phyloP scores from a whole-genome alignment of 139 green algal species.

The Haematococcus lacustris region DNA sequence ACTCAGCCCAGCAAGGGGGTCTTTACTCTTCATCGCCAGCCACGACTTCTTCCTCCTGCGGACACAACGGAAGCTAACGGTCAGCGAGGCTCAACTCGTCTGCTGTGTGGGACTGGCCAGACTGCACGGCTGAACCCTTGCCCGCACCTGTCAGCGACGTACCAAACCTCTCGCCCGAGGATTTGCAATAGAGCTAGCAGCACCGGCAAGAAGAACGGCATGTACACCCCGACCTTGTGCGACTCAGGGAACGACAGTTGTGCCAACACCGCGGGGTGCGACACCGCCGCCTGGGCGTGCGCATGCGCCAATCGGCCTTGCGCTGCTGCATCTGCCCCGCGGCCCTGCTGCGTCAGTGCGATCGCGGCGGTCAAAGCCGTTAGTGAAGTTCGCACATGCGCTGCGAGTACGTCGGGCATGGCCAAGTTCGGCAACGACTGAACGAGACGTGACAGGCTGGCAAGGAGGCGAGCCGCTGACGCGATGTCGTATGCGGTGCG shows the following conservation, averaged over 20 bases:
- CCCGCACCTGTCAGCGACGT: too few relatives aligned
- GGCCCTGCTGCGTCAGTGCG: neutral
- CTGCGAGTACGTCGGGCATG: slow-evolving; percentile 43
- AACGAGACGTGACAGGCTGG: slow-evolving; percentile 26
- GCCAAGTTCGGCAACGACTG: slow-evolving; percentile 42
- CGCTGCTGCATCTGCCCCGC: slow-evolving; percentile 8
- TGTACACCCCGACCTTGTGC: slow-evolving; percentile 44
- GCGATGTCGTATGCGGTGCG: slow-evolving; percentile 13
- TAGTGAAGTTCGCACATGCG: slow-evolving; percentile 24
- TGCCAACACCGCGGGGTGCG: slow-evolving; percentile 46
- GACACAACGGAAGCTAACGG: too few relatives aligned
- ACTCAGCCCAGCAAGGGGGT: too few relatives aligned
- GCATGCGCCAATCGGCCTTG: slow-evolving; percentile 7
- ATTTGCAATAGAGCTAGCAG: slow-evolving; percentile 1
- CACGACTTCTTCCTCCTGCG: too few relatives aligned
- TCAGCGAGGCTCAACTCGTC: too few relatives aligned
- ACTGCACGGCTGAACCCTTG: too few relatives aligned
- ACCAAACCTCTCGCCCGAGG: neutral
- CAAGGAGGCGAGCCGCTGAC: slow-evolving; percentile 20
- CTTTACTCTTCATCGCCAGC: too few relatives aligned
- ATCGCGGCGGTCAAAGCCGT: neutral
- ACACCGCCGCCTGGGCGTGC: slow-evolving; percentile 37
- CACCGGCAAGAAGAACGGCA: slow-evolving; percentile 42
- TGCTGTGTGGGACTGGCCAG: too few relatives aligned
- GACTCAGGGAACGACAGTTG: slow-evolving; percentile 47